These are phyloP conservation scores for Ceratobasidium sp. DNA, from an alignment of 1,284 basidiomycete genomes.

Conservation along the genomic window DNA sequence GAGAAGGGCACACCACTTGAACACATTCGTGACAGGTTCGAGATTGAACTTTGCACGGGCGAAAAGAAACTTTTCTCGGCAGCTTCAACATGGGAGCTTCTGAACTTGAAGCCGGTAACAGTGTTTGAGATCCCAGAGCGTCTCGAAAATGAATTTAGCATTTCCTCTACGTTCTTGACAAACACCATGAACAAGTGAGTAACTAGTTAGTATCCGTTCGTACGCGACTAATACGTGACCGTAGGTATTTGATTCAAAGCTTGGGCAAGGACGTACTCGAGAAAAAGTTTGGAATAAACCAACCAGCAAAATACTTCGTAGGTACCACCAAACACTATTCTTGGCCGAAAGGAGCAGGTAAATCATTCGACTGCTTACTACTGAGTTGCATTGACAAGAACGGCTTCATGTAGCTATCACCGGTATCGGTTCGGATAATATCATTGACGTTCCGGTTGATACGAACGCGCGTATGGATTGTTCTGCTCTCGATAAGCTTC, in stretches of 20 bases:
- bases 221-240: background rate
- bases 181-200: slow-evolving; percentile 56
- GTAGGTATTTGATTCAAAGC: slow-evolving; percentile 55
- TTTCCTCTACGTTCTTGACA: slow-evolving; percentile 54
- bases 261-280: slow-evolving; percentile 59
- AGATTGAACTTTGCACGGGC: slow-evolving; percentile 53
- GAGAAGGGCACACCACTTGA: slow-evolving; percentile 53
- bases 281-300: slow-evolving; percentile 54
- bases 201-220: background rate
- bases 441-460: slow-evolving; percentile 61
- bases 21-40: slow-evolving; percentile 57
- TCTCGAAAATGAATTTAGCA: slow-evolving; percentile 55
- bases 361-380: slow-evolving; percentile 12
- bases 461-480: slow-evolving; percentile 60
- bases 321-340: slow-evolving; percentile 63
- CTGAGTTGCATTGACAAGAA: background rate
- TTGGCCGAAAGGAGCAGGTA: slow-evolving; percentile 67
- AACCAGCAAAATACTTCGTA: slow-evolving; percentile 55
- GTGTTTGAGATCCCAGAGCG: slow-evolving; percentile 56
- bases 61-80: slow-evolving; percentile 54
- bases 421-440: slow-evolving; percentile 63
- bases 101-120: slow-evolving; percentile 56
- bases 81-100: slow-evolving; percentile 57
- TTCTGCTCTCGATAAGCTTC: slow-evolving; percentile 53
- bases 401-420: slow-evolving; percentile 59